These are phyloP conservation scores for Sclerotinia minor DNA, from an alignment of 2,329 filamentous ascomycete species.

Conservation along the genomic window DNA sequence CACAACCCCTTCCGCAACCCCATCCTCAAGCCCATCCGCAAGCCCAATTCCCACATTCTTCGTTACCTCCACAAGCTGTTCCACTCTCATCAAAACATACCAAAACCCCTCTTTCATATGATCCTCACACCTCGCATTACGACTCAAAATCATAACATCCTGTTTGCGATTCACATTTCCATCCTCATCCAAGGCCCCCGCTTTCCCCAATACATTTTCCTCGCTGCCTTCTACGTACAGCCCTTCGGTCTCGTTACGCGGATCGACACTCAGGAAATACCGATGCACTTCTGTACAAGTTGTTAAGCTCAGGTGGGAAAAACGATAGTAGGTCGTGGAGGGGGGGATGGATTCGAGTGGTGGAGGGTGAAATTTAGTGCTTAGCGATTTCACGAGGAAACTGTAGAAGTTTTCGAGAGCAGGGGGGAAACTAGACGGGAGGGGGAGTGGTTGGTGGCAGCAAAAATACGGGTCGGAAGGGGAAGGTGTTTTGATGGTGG, in stretches of 20 bases:
- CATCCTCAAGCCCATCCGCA: not conserved
- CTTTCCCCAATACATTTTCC: conserved; percentile 5
- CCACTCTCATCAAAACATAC: conserved; percentile 21
- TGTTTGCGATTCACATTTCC: not conserved
- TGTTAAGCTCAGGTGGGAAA: conserved; percentile 4
- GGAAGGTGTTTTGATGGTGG: not conserved
- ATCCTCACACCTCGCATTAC: conserved; percentile 18
- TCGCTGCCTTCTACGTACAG: not conserved
- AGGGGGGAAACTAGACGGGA: not conserved
- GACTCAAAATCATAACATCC: conserved; percentile 24
- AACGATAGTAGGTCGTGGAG: conserved; percentile 3
- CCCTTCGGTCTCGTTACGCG: not conserved
- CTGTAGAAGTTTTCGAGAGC: conserved; percentile 13
- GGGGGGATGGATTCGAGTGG: not conserved
- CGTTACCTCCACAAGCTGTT: not conserved
- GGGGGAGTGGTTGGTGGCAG: not conserved
- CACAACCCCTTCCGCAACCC: not conserved
- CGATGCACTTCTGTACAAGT: conserved; percentile 18
- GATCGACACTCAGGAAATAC: not conserved
- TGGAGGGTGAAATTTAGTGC: not conserved
- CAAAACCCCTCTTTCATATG: conserved; percentile 22
- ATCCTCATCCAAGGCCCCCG: not conserved
- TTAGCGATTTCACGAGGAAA: conserved; percentile 13
- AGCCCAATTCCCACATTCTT: not conserved
- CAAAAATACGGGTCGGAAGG: not conserved